Evolutionary conservation across 345 rosid genomes (phyloP).

Genomic region (Heritiera fomes): DNA sequence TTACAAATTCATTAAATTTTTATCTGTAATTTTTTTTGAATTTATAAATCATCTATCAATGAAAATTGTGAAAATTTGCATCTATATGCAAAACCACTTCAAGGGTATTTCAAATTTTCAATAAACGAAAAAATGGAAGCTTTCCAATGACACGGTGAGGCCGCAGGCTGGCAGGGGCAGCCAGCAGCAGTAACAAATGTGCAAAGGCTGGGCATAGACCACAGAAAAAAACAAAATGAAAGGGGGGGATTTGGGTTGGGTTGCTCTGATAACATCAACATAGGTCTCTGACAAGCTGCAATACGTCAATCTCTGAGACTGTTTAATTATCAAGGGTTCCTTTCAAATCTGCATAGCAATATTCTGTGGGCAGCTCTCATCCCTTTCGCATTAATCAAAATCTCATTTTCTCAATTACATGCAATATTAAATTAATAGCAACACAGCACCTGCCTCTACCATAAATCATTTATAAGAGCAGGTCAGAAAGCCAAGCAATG

Average conservation of each 20-base stretch:
- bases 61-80: too few relatives aligned
- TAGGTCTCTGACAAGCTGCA: neutral
- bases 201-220: neutral
- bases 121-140: too few relatives aligned
- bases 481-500: neutral
- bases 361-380: constrained; percentile 27
- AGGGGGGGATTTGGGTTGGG: neutral
- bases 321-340: constrained; percentile 22
- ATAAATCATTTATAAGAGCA: neutral
- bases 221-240: neutral
- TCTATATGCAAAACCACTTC: too few relatives aligned
- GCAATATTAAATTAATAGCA: constrained; percentile 16
- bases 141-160: too few relatives aligned
- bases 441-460: constrained; percentile 15
- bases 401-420: constrained; percentile 11
- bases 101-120: too few relatives aligned
- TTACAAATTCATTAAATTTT: too few relatives aligned
- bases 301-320: neutral
- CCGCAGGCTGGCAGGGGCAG: too few relatives aligned
- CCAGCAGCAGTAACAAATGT: neutral
- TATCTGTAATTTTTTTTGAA: too few relatives aligned
- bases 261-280: neutral
- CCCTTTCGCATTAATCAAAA: constrained; percentile 24
- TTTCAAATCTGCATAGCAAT: constrained; percentile 30
- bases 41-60: too few relatives aligned